Base-by-base conservation (phyloP, 805 yeast species). In the Candida arabinofermentans region DNA sequence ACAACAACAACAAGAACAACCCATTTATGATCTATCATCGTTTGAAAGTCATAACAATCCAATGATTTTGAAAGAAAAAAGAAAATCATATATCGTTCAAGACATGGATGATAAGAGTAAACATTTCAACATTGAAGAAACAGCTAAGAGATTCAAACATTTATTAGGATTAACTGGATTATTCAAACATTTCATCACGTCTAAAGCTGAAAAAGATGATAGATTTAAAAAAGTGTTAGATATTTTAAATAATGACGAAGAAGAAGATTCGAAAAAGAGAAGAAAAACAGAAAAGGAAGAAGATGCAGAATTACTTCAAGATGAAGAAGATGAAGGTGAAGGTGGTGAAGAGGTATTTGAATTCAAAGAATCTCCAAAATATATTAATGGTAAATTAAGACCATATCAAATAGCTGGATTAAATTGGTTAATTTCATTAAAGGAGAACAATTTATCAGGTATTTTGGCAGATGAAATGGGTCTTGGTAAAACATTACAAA, bases 391-490 rank as follows among this genome's bases (percentile, higher is more conserved):
- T 9, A 72, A 60, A 40, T 68, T 93, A 53, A 75, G 99, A 54
- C 96, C 87, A 57, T 91, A 93, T 60, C 99, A 91, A 66, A 71
- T 91, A 23, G 96, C 88, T 58, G 99, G 99, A 37, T 73, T 91
- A 39, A 93, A 93, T 64, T 91, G 99, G 99, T 72, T 91, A 56
- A 83, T 91, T 17, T 80, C 95, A 0, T 65, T 91, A 27, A 86
- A 89, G 59, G 96, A 90, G 51, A 88, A 91, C 62, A 77, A 84
- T 52, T 72, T 91, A 34, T 84, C 95, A 9, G 99, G 99, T 17
- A 93, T 91, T 35, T 67, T 91, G 38, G 99, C 99, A 10, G 99
- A 91, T 65, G 99, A 91, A 62, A 91, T 93, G 99, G 99, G 99
- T 3, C 72, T 91, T 31, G 99, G 99, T 42, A 91, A 91, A 64